phyloP scores from a whole-genome alignment of 2,329 filamentous ascomycete genomes.

The Fusarium sulawesiense region DNA sequence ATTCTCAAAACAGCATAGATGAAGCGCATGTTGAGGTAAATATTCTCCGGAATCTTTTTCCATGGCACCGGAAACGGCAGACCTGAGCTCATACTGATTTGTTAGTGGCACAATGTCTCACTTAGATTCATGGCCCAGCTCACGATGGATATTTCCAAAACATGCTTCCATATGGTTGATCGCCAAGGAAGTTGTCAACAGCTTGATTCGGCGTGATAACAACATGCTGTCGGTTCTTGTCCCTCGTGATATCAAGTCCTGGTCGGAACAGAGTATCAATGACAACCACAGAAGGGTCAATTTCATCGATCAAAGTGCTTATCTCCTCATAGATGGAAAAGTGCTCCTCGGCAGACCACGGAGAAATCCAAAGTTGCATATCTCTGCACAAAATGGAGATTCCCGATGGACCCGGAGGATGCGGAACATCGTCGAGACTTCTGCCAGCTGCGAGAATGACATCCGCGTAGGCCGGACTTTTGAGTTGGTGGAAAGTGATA shows the following conservation, averaged over 20 bases:
- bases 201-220: constrained; percentile 10
- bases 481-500: neutral
- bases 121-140: neutral
- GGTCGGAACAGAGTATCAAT: constrained; percentile 13
- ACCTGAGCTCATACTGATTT: constrained; percentile 46
- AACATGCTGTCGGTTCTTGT: constrained; percentile 8
- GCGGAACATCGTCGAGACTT: constrained; percentile 9
- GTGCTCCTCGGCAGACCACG: constrained; percentile 15
- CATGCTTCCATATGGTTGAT: constrained; percentile 29
- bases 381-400: neutral
- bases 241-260: constrained; percentile 5
- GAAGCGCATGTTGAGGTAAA: constrained; percentile 50
- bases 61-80: constrained; percentile 59
- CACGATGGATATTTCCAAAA: constrained; percentile 43
- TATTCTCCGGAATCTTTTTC: constrained; percentile 47
- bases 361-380: constrained; percentile 18
- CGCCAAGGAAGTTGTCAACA: constrained; percentile 28
- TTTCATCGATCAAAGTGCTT: neutral
- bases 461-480: neutral
- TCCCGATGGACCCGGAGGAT: neutral
- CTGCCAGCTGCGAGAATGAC: neutral
- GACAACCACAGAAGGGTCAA: neutral
- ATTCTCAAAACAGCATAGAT: constrained; percentile 46
- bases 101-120: neutral
- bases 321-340: constrained; percentile 1